A percentile compares a stretch with the other conserved stretches of the same genome.
phyloP scores from a whole-genome alignment of 2,329 filamentous ascomycete genomes.

The Paramyrothecium sp. region DNA sequence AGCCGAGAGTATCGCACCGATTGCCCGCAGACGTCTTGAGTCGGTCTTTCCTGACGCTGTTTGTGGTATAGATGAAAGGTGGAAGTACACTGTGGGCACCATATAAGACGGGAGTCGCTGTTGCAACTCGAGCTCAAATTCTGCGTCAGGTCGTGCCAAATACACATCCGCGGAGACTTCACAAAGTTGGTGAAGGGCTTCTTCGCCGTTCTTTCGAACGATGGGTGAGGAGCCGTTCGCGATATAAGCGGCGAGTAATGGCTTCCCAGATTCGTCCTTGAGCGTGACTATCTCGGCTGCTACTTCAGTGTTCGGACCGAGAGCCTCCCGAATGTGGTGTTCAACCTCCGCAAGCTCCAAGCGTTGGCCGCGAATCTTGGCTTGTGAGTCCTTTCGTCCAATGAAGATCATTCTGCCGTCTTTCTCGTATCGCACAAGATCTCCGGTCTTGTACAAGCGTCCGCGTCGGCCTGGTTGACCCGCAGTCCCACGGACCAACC shows the following conservation, averaged over 20 bases:
- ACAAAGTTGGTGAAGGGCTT: not conserved
- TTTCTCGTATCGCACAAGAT: constrained; percentile 39
- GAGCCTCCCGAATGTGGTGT: constrained; percentile 4
- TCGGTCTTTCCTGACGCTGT: constrained; percentile 36
- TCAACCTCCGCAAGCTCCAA: constrained; percentile 42
- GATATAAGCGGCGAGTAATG: constrained; percentile 5
- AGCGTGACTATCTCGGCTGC: constrained; percentile 7
- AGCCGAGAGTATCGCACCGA: constrained; percentile 31
- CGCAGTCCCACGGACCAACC: constrained; percentile 38
- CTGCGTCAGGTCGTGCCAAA: not conserved
- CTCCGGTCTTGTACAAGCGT: constrained; percentile 43
- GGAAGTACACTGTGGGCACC: not conserved
- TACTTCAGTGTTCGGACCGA: not conserved
- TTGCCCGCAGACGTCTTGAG: constrained; percentile 36
- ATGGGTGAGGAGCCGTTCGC: not conserved
- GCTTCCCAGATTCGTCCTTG: not conserved
- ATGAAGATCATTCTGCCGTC: constrained; percentile 40
- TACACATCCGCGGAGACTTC: not conserved
- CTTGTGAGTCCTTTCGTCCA: constrained; percentile 54
- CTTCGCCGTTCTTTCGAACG: not conserved
- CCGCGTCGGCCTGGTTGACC: constrained; percentile 20
- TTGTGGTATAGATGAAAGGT: not conserved
- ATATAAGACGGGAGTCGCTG: not conserved
- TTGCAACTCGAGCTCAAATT: not conserved
- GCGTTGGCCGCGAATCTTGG: constrained; percentile 58